Percentiles rank a stretch among this genome's conserved stretches.
Conservation (phyloP, 768 basidiomycete species). For the Hemileccinum rubropunctum region DNA sequence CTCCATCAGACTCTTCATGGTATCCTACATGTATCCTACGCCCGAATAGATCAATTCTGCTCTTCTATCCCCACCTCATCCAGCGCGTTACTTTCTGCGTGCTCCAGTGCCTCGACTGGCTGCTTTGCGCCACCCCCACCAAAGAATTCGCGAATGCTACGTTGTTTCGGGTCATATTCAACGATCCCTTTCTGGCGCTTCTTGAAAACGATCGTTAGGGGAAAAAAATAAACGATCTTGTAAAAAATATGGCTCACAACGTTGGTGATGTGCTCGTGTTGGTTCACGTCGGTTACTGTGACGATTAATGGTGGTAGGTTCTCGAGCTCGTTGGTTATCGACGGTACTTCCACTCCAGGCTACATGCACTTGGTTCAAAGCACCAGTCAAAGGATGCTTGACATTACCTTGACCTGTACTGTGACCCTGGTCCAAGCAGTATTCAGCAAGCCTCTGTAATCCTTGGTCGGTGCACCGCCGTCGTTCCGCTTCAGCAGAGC, state of each 20-base stretch:
- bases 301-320: constrained; percentile 38
- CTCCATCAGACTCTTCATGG: constrained; percentile 9
- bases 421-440: constrained; percentile 66
- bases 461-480: constrained; percentile 24
- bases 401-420: constrained; percentile 46
- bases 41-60: constrained; percentile 8
- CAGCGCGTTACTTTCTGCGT: constrained; percentile 21
- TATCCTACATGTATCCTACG: constrained; percentile 9
- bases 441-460: constrained; percentile 55
- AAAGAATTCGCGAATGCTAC: constrained; percentile 75
- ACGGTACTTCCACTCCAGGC: constrained; percentile 27
- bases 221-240: background rate
- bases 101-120: constrained; percentile 9
- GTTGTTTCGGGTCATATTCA: constrained; percentile 73
- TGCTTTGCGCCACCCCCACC: constrained; percentile 32
- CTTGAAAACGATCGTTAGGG: constrained; percentile 32
- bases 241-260: constrained; percentile 44
- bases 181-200: constrained; percentile 76
- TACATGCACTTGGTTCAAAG: constrained; percentile 16
- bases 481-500: constrained; percentile 46
- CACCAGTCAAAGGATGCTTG: background rate
- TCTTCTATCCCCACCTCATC: constrained; percentile 8
- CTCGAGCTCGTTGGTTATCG: constrained; percentile 16
- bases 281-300: constrained; percentile 51
- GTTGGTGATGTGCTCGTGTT: constrained; percentile 50